Evolutionary conservation across 257 asterid genomes (phyloP), one percentile per base, ranked within the genome.

Genomic region (Echium plantagineum): DNA sequence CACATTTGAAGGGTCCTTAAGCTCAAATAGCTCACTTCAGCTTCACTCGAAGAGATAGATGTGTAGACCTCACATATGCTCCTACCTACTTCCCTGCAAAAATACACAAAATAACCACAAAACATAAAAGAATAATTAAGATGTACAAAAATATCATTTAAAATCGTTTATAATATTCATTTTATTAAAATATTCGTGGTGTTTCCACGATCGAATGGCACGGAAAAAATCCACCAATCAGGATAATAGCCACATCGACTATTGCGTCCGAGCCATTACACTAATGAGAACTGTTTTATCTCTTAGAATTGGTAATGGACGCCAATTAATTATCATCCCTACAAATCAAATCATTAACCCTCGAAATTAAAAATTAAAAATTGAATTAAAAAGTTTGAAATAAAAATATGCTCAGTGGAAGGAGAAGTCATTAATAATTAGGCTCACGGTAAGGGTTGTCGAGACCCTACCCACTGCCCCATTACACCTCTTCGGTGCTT

Each of bases 221-320:
- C 47, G 3, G 52, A 58, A 12, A 12, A 9, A 52, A 51, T 69
- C 71, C 89, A 82, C 46, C 24, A 57, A 85, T 79, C 91, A 87
- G 96, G 96, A 87, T 85, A 77, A 0, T 35, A 7, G 80, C 80
- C 90, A 78, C 88, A 80, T 28, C 58, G 2, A 4, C 15, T 85
- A 6, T 87, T 0, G 96, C 94, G 81, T 59, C 94, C 85, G 61
- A 73, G 96, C 94, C 96, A 87, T 87, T 87, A 87, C 62, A 68
- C 78, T 90, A 22, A 52, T 80, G 74, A 85, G 82, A 77, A 87
- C 75, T 2, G 49, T 30, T 19, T 26, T 15, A 64, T 80, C 94
- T 88, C 67, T 85, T 68, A 67, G 94, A 87, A 87, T 87, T 84
- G 95, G 95, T 87, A 87, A 83, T 65, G 94, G 91, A 62, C 86